phyloP scores from a whole-genome alignment of 1,284 basidiomycete species.

The Volvariella volvacea region DNA sequence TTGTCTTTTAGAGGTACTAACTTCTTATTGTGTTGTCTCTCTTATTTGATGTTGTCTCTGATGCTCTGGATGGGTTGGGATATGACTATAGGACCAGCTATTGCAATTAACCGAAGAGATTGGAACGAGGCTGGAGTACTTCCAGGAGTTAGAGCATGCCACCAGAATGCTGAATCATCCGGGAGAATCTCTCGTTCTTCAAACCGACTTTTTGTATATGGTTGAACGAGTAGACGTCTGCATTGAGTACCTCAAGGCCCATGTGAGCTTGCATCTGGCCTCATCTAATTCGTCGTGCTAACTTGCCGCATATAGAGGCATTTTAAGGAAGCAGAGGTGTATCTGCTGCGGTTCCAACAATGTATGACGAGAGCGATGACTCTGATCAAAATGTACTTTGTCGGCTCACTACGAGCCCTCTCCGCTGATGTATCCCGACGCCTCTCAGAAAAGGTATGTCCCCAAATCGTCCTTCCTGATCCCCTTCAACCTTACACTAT shows the following conservation, averaged over 20 bases:
- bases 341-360: slow-evolving; percentile 89
- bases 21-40: too few relatives aligned
- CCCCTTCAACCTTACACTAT: slow-evolving; percentile 1
- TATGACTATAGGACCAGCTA: slow-evolving; percentile 57
- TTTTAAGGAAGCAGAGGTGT: slow-evolving; percentile 86
- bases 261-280: slow-evolving; percentile 50
- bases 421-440: slow-evolving; percentile 70
- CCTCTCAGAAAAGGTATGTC: slow-evolving; percentile 60
- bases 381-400: slow-evolving; percentile 90
- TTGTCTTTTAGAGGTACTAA: too few relatives aligned
- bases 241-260: slow-evolving; percentile 78
- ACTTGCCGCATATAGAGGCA: slow-evolving; percentile 50
- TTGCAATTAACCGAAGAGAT: slow-evolving; percentile 76
- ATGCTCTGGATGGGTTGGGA: too few relatives aligned
- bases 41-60: too few relatives aligned
- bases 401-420: slow-evolving; percentile 72
- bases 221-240: slow-evolving; percentile 89
- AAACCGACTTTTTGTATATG: slow-evolving; percentile 89
- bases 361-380: slow-evolving; percentile 96
- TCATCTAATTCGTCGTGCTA: background rate
- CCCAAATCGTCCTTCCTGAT: background rate
- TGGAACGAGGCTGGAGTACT: slow-evolving; percentile 76
- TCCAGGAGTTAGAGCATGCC: slow-evolving; percentile 85
- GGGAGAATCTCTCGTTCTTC: slow-evolving; percentile 82
- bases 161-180: slow-evolving; percentile 90